These are phyloP conservation scores for Termitomyces sp. DNA, from an alignment of 768 basidiomycete species.

Conservation along the genomic window DNA sequence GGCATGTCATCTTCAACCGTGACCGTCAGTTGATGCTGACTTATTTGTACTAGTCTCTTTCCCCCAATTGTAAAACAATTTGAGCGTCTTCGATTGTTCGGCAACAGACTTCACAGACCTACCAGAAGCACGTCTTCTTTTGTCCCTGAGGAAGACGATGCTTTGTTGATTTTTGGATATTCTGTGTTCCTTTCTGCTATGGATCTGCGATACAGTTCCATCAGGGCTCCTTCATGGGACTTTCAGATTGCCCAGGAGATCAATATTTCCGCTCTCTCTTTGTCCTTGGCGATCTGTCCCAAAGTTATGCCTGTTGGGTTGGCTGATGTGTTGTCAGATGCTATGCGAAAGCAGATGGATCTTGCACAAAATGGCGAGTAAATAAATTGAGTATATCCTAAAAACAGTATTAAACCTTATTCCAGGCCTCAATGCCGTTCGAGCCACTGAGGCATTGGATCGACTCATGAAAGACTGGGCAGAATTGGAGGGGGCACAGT, in stretches of 20 bases:
- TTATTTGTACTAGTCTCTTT: slow-evolving; percentile 4
- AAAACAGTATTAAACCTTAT: neutral
- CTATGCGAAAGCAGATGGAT: slow-evolving; percentile 9
- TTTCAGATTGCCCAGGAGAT: slow-evolving; percentile 24
- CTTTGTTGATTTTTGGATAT: slow-evolving; percentile 25
- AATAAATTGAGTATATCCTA: neutral
- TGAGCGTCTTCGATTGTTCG: slow-evolving; percentile 18
- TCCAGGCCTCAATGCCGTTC: slow-evolving; percentile 5
- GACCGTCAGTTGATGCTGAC: neutral
- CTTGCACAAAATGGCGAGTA: slow-evolving; percentile 8
- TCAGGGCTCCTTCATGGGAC: slow-evolving; percentile 12
- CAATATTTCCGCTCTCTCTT: slow-evolving; percentile 20
- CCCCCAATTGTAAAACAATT: slow-evolving; percentile 7
- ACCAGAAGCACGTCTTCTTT: slow-evolving; percentile 16
- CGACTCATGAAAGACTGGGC: slow-evolving; percentile 1
- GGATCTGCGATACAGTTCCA: slow-evolving; percentile 21
- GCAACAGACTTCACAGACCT: slow-evolving; percentile 19
- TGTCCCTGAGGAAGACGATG: slow-evolving; percentile 20
- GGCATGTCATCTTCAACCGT: slow-evolving; percentile 9
- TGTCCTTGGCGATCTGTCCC: slow-evolving; percentile 20
- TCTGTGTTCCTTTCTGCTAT: slow-evolving; percentile 25
- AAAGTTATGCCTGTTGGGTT: slow-evolving; percentile 23
- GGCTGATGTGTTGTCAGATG: slow-evolving; percentile 15
- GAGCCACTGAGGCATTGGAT: neutral
- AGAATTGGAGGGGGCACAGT: neutral